Evolutionary conservation across 2,329 filamentous ascomycete genomes (phyloP), one percentile per base, ranked within the genome.

Genomic region (Trichophyton mentagrophytes): DNA sequence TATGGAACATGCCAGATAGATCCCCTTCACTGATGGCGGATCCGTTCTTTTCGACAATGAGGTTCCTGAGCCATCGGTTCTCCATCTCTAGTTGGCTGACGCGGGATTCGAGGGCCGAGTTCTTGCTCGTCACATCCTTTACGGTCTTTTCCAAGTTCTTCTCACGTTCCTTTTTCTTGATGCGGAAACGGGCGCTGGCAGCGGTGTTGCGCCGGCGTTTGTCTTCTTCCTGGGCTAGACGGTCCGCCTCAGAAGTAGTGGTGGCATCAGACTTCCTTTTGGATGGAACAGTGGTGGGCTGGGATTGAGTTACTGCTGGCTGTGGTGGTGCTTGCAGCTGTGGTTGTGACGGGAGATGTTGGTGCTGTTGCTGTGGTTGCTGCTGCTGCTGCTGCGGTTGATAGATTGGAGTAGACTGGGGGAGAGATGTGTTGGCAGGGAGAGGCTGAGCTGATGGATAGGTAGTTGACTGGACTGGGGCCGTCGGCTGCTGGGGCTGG

Each of bases 91-190:
- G 81, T 69, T 90, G 85, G 61, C 82, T 81, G 60, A 93, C 86
- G 62, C 84, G 84, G 68, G 80, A 80, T 74, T 95, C 88, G 5
- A 95, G 80, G 17, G 79, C 78, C 17, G 82, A 79, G 58, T 91
- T 87, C 76, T 90, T 90, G 53, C 93, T 88, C 30, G 83, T 83
- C 76, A 92, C 88, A 66, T 95, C 90, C 74, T 90, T 90, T 68
- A 89, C 86, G 2, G 84, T 86, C 69, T 84, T 85, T 74, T 92
- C 89, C 59, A 95, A 83, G 7, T 88, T 87, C 73, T 91, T 88
- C 78, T 95, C 90, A 58, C 90, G 86, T 76, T 93, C 89, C 83
- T 95, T 95, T 86, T 95, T 95, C 84, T 95, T 95, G 71, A 93
- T 85, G 62, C 90, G 87, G 81, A 95, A 95, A 57, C 90, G 87